Percentiles rank a stretch among this genome's conserved stretches.
Conservation (phyloP, 2,329 filamentous ascomycete species). For the Cladosporium halotolerans region DNA sequence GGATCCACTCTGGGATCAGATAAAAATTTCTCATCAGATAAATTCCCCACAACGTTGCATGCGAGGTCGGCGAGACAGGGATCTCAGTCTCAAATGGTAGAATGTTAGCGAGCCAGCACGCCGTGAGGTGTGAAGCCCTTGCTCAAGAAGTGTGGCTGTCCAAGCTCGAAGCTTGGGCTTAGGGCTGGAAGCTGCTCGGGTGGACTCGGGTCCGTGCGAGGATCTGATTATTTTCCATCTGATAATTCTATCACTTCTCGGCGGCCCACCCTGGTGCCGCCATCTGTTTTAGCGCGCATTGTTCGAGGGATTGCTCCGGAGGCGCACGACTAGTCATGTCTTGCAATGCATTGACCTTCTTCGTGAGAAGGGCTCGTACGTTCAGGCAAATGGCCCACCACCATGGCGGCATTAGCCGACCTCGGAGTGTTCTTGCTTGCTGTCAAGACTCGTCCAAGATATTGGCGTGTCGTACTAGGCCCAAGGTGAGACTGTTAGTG, state of each 20-base stretch:
- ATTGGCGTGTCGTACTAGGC: background rate
- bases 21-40: slow-evolving; percentile 4
- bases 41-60: too few species aligned
- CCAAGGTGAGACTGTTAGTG: background rate
- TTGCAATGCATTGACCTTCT: slow-evolving; percentile 1
- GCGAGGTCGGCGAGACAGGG: too few species aligned
- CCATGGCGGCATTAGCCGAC: slow-evolving; percentile 10
- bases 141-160: too few species aligned
- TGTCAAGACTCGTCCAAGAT: slow-evolving; percentile 7
- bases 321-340: slow-evolving; percentile 8
- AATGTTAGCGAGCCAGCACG: too few species aligned
- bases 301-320: slow-evolving; percentile 1
- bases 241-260: too few species aligned
- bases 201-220: slow-evolving; percentile 8
- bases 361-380: background rate
- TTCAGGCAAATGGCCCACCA: slow-evolving; percentile 3
- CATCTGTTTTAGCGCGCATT: background rate
- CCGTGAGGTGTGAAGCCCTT: too few species aligned
- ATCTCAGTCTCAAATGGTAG: too few species aligned
- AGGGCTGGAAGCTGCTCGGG: background rate
- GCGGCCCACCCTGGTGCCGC: too few species aligned
- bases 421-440: slow-evolving; percentile 4
- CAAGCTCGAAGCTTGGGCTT: too few species aligned
- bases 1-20: too few species aligned
- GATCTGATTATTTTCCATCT: slow-evolving; percentile 7